Evolutionary conservation across 371 early-diverging fungal genomes (phyloP).

Genomic region (Mucor lusitanicus): DNA sequence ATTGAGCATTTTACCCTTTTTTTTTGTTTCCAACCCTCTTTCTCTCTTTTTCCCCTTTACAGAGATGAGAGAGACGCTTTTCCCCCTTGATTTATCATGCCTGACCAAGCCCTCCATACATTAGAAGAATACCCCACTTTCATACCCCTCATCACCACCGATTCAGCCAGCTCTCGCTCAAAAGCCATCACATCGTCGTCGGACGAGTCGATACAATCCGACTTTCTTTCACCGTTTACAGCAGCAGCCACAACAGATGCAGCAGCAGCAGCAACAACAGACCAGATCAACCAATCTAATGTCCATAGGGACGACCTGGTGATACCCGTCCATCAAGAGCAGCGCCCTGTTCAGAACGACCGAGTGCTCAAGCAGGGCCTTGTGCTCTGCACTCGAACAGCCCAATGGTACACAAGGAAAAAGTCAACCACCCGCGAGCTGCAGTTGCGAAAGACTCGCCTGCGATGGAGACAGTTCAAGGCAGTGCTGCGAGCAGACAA

Average conservation of each 20-base stretch:
- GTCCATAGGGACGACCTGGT: not conserved
- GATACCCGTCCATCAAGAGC: not conserved
- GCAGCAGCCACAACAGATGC: not conserved
- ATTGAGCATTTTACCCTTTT: not conserved
- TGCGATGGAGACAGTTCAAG: slow-evolving; percentile 25
- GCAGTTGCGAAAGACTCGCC: slow-evolving; percentile 17
- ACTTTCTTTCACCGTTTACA: slow-evolving; percentile 1
- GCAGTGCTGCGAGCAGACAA: slow-evolving; percentile 15
- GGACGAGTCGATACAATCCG: not conserved
- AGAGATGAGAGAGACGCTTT: not conserved
- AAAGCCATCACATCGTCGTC: not conserved
- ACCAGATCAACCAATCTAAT: not conserved
- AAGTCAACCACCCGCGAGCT: slow-evolving; percentile 6
- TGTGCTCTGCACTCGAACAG: slow-evolving; percentile 17
- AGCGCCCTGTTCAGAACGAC: not conserved
- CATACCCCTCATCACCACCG: not conserved
- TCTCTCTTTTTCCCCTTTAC: not conserved
- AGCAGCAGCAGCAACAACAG: not conserved
- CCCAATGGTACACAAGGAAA: slow-evolving; percentile 20
- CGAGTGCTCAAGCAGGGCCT: slow-evolving; percentile 13
- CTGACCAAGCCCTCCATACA: not conserved
- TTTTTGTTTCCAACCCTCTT: not conserved
- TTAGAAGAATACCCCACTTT: not conserved
- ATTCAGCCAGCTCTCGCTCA: not conserved
- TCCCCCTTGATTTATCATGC: not conserved